Base-by-base conservation (phyloP, 768 basidiomycete species). In the Hygrophorus pudorinus region DNA sequence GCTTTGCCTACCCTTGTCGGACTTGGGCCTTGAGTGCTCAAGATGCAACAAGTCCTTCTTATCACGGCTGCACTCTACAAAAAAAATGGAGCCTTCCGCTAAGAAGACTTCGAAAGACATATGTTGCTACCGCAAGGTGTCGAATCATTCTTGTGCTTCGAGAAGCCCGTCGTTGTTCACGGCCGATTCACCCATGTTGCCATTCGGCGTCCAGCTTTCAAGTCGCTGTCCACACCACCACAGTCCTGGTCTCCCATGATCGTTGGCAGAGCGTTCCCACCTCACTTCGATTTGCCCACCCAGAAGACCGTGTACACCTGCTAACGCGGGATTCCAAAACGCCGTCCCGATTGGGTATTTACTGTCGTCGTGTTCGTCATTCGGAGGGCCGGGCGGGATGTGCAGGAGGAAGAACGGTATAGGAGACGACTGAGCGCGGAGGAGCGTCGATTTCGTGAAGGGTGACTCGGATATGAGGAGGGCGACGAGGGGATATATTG, bases 401-500 rank as follows among this genome's bases (percentile, higher is more conserved):
- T 93, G 80, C 2, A 94, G 57, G 10, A 96, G 71, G 45, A 89
- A 71, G 45, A 93, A 74, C 0, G 92, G 92, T 10, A 90, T 71
- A 0, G 75, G 68, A 1, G 87, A 91, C 9, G 80, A 78, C 48
- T 79, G 73, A 1, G 82, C 87, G 9, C 79, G 78, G 1, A 81
- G 65, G 44, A 85, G 56, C 0, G 89, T 76, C 0, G 76, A 63
- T 42, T 72, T 76, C 1, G 89, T 87, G 61, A 91, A 96, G 1
- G 76, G 67, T 13, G 86, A 89, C 56, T 86, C 74, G 1, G 89
- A 93, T 30, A 91, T 65, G 42, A 94, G 70, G 16, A 93, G 60
- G 1, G 83, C 88, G n/a, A 90, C 73, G 12, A 73, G 57, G 1
- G 75, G 70, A 29, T 47, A 16, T 40, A 48, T 28, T 34, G 41